Percentiles rank a stretch among this genome's conserved stretches.
Conservation (phyloP, 2,329 filamentous ascomycete genomes). For the Arachnomyces sp. region DNA sequence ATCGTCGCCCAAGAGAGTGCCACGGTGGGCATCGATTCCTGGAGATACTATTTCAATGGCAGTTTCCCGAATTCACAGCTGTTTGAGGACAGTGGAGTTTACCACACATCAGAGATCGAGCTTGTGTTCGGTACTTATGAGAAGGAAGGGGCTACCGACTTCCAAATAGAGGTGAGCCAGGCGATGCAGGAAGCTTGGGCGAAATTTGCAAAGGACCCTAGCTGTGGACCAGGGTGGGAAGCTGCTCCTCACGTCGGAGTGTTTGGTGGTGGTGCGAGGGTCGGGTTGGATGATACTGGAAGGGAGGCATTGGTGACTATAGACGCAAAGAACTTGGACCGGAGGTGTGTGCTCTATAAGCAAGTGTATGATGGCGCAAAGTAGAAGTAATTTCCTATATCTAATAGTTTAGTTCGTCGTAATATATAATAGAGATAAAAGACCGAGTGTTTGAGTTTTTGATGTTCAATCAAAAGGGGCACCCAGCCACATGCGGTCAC, state of each 20-base stretch:
- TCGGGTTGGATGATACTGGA: slow-evolving; percentile 6
- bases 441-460: no score
- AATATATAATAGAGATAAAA: no score
- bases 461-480: no score
- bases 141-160: slow-evolving; percentile 11
- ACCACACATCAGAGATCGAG: slow-evolving; percentile 28
- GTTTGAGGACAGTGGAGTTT: slow-evolving; percentile 21
- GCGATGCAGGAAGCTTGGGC: slow-evolving; percentile 22
- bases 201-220: slow-evolving; percentile 20
- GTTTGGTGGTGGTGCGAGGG: slow-evolving; percentile 12
- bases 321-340: neutral
- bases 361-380: neutral
- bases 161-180: slow-evolving; percentile 14
- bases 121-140: slow-evolving; percentile 23
- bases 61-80: slow-evolving; percentile 20
- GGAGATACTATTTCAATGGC: slow-evolving; percentile 25
- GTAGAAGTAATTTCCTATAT: neutral
- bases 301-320: slow-evolving; percentile 8
- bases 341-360: slow-evolving; percentile 1
- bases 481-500: no score
- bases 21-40: slow-evolving; percentile 14
- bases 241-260: slow-evolving; percentile 10
- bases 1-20: slow-evolving; percentile 13
- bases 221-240: slow-evolving; percentile 18
- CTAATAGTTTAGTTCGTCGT: no score